These are phyloP conservation scores for Pistacia vera DNA, from an alignment of 345 rosid genomes.

Conservation along the genomic window DNA sequence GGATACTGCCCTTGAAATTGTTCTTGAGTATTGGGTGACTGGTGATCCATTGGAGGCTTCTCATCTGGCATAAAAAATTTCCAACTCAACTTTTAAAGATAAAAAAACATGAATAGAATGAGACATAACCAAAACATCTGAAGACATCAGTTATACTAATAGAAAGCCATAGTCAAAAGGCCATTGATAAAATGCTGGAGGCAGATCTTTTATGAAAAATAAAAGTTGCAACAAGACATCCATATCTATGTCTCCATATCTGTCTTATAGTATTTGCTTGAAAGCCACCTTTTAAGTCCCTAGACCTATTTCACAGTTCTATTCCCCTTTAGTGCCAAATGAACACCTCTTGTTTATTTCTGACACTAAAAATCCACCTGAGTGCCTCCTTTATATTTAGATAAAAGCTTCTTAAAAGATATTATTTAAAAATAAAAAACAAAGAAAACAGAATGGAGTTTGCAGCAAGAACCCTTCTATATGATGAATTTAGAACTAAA, in stretches of 20 bases:
- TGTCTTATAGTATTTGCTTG: background rate
- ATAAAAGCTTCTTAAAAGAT: background rate
- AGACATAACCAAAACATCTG: conserved; percentile 7
- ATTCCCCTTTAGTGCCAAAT: background rate
- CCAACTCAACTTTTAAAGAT: conserved; percentile 12
- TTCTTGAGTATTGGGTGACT: conserved; percentile 54
- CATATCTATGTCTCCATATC: background rate
- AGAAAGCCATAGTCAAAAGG: background rate
- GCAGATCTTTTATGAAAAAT: background rate
- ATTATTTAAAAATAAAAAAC: background rate
- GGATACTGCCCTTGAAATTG: conserved; percentile 77
- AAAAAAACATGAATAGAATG: background rate
- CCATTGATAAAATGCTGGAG: no score
- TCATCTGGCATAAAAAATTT: conserved; percentile 47
- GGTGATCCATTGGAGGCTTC: conserved; percentile 55
- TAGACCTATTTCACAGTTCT: background rate
- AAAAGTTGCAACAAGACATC: conserved; percentile 9
- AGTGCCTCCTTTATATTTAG: background rate
- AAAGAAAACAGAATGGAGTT: background rate
- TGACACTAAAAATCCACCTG: background rate
- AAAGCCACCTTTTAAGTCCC: background rate
- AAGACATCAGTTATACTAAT: no score
- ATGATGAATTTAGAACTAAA: background rate
- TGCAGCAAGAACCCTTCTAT: background rate
- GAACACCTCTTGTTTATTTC: background rate